These are phyloP conservation scores for Odontarrhena argentea DNA, from an alignment of 345 rosid genomes.

Conservation along the genomic window DNA sequence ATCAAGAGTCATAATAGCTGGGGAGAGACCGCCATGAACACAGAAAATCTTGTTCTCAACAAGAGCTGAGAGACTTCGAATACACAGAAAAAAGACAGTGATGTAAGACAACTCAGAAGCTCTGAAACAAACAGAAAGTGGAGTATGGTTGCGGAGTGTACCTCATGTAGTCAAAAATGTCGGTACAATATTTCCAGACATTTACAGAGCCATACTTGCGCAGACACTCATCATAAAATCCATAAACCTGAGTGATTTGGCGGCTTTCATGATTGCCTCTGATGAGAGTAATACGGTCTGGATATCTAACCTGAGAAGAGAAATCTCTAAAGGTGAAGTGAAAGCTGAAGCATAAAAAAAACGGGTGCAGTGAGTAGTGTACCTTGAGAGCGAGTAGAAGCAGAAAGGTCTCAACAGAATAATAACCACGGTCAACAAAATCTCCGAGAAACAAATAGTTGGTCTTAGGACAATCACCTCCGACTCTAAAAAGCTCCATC, in stretches of 20 bases:
- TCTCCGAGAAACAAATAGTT: conserved; percentile 97
- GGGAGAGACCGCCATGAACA: conserved; percentile 99
- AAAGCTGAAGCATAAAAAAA: too few species aligned
- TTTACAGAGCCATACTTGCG: conserved; percentile 94
- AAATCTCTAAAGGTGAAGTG: too few species aligned
- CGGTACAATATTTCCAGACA: conserved; percentile 99
- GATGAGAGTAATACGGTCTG: conserved; percentile 91
- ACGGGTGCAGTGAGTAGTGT: conserved; percentile 11
- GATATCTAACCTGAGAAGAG: conserved; percentile 80
- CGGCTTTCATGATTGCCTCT: conserved; percentile 98
- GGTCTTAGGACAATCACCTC: conserved; percentile 96
- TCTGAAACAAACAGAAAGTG: not conserved
- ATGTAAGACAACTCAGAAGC: conserved; percentile 13
- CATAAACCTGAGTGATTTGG: conserved; percentile 98
- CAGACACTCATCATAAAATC: conserved; percentile 96
- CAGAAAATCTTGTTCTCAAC: conserved; percentile 90
- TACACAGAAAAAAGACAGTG: conserved; percentile 15
- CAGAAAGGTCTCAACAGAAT: conserved; percentile 95
- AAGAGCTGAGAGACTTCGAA: conserved; percentile 78
- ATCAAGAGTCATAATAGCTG: conserved; percentile 82
- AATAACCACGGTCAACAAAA: conserved; percentile 96
- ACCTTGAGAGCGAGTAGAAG: conserved; percentile 96
- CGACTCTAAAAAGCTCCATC: conserved; percentile 96
- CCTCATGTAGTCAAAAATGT: conserved; percentile 96
- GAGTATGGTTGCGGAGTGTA: conserved; percentile 27